Conservation (phyloP, 805 yeast genomes). For the Metschnikowia borealis region DNA sequence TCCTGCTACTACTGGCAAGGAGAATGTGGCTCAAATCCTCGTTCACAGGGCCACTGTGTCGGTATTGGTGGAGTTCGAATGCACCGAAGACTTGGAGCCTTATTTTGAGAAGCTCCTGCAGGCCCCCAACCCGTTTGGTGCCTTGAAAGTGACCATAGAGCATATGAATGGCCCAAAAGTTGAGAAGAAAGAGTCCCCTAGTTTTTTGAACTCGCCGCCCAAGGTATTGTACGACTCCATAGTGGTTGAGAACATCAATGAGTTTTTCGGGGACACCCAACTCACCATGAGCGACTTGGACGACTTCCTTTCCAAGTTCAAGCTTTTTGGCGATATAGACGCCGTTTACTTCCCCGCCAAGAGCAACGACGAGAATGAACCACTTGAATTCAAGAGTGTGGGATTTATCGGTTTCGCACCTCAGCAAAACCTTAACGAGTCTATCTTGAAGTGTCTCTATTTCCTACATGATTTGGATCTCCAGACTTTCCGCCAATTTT, state of each 20-base stretch:
- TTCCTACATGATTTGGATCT: conserved; percentile 44
- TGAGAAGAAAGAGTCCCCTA: neutral
- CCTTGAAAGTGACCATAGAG: neutral
- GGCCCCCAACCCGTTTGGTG: neutral
- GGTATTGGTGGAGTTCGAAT: neutral
- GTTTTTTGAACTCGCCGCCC: neutral
- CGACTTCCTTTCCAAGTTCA: conserved; percentile 41
- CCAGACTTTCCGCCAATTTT: conserved; percentile 40
- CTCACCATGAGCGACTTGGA: conserved; percentile 16
- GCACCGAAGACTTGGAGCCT: neutral
- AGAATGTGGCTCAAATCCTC: neutral
- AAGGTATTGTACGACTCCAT: conserved; percentile 22
- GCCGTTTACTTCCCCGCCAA: conserved; percentile 50
- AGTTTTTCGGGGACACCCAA: conserved; percentile 44
- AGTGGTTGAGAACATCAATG: conserved; percentile 43
- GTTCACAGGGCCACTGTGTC: neutral
- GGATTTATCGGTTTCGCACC: conserved; percentile 51
- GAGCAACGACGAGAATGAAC: conserved; percentile 23
- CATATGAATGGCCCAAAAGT: neutral
- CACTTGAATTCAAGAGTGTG: conserved; percentile 24
- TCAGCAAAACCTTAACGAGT: conserved; percentile 32
- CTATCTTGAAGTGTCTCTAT: conserved; percentile 47
- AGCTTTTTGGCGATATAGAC: conserved; percentile 44
- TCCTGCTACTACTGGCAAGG: neutral
- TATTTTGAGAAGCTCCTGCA: neutral